phyloP scores from a whole-genome alignment of 345 rosid genomes.

The Pugionium dolabratum region DNA sequence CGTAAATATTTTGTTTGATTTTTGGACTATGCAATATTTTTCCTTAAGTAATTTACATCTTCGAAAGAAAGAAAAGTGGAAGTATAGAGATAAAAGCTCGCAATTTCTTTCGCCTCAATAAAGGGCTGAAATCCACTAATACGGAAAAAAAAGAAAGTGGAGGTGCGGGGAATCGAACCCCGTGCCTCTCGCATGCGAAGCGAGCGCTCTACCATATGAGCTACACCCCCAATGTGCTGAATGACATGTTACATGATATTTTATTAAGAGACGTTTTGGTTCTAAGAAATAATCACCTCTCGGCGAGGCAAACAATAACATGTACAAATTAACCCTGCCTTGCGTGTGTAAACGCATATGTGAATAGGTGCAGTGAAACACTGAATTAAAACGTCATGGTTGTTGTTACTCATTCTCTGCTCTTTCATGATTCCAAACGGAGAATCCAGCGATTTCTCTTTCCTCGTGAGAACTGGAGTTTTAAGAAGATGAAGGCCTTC shows the following conservation, averaged over 20 bases:
- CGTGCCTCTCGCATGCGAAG: slow-evolving; percentile 99
- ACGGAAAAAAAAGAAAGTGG: slow-evolving; percentile 36
- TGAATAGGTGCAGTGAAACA: neutral
- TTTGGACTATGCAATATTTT: slow-evolving; percentile 4
- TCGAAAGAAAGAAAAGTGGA: slow-evolving; percentile 24
- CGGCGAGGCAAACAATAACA: no score
- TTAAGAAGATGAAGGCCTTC: neutral
- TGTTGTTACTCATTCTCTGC: slow-evolving; percentile 52
- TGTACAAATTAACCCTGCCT: no score
- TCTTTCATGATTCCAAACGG: slow-evolving; percentile 78
- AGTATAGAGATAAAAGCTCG: neutral
- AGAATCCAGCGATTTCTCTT: slow-evolving; percentile 64
- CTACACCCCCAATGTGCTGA: slow-evolving; percentile 1
- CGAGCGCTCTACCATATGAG: slow-evolving; percentile 83
- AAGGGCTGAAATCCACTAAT: slow-evolving; percentile 11
- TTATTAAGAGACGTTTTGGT: no score
- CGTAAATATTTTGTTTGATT: neutral
- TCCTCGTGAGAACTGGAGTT: slow-evolving; percentile 16
- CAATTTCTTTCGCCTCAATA: slow-evolving; percentile 29
- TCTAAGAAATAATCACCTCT: no score
- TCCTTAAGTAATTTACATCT: slow-evolving; percentile 9
- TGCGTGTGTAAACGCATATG: no score
- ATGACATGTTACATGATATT: no score
- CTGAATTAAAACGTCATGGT: slow-evolving; percentile 39
- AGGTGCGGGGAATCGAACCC: slow-evolving; percentile 98